Evolutionary conservation across 495 filamentous ascomycete genomes (phyloP), one percentile per base, ranked within the genome.

Genomic region (Lindgomyces ingoldianus): DNA sequence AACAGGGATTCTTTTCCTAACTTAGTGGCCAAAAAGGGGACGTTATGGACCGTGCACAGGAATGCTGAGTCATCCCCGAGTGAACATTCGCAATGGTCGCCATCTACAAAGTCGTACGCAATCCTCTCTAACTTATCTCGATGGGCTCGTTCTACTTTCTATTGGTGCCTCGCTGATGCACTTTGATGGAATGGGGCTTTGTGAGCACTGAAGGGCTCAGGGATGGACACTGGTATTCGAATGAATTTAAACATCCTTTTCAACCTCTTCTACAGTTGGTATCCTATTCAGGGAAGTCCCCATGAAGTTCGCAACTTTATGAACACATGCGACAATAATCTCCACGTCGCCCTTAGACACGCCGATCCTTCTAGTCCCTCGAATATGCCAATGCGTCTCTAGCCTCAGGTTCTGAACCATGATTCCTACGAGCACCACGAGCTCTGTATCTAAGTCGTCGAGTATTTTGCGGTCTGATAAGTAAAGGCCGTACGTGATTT

Each of bases 401-500:
- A 70, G 70, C 25, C 67, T 73, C 58, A 85, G 64, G 68, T 83
- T 83, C 76, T 85, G 83, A 27, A 80, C 81, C 83, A 86, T 85
- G 57, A 87, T 86, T 0, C 75, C 79, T 1, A 83, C 74, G 46
- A 84, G 67, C 4, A 84, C 80, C 24, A 85, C 78, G 42, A 85
- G 45, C 70, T 87, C 78, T 2, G 84, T 83, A 57, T 84, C 82
- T 1, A 84, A 29, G 42, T 77, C 79, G 60, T 79, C 75, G 56
- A 87, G 56, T 10, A 84, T 77, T 64, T 74, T 75, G 0, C 80
- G 74, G 71, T 87, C 83, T 3, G 79, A 80, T 30, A 87, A 73
- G 62, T 81, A 86, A 42, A 86, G 66, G 1, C 84, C 84, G 53
- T 87, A 87, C 0, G 81, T 84, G 57, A 87, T 80, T 14, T 80